These are phyloP conservation scores for Chaetomium globosum DNA, from an alignment of 2,329 filamentous ascomycete species.

Conservation along the genomic window DNA sequence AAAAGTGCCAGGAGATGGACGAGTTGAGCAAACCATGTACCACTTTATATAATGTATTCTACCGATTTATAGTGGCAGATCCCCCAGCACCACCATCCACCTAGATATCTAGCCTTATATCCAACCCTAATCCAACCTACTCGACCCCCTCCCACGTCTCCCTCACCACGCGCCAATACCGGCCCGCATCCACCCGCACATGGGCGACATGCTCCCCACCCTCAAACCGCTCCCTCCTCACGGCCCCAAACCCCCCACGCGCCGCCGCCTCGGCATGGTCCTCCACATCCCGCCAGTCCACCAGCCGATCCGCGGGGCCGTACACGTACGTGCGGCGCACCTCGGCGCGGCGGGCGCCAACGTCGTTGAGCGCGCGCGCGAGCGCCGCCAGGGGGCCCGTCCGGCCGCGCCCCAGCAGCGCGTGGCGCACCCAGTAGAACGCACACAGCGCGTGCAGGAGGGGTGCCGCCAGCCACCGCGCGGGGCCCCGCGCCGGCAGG, in stretches of 20 bases:
- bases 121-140: neutral
- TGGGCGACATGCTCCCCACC: slow-evolving; percentile 57
- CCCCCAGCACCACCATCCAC: neutral
- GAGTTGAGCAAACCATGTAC: neutral
- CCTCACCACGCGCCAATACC: slow-evolving; percentile 56
- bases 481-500: slow-evolving; percentile 1
- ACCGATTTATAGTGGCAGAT: neutral
- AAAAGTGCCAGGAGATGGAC: neutral
- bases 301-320: slow-evolving; percentile 51
- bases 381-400: slow-evolving; percentile 24
- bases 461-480: slow-evolving; percentile 21
- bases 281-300: slow-evolving; percentile 53
- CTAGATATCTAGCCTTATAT: neutral
- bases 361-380: slow-evolving; percentile 28
- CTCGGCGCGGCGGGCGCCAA: slow-evolving; percentile 39
- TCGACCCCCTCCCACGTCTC: slow-evolving; percentile 49
- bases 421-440: slow-evolving; percentile 27
- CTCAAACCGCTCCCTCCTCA: slow-evolving; percentile 51
- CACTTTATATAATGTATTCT: neutral
- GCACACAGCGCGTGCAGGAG: slow-evolving; percentile 27
- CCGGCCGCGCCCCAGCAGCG: slow-evolving; percentile 7
- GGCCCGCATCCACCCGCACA: slow-evolving; percentile 47
- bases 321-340: slow-evolving; percentile 56
- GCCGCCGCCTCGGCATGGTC: slow-evolving; percentile 50
- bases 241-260: slow-evolving; percentile 43